phyloP scores from a whole-genome alignment of 306 rosid species.

The Luffa acutangula region DNA sequence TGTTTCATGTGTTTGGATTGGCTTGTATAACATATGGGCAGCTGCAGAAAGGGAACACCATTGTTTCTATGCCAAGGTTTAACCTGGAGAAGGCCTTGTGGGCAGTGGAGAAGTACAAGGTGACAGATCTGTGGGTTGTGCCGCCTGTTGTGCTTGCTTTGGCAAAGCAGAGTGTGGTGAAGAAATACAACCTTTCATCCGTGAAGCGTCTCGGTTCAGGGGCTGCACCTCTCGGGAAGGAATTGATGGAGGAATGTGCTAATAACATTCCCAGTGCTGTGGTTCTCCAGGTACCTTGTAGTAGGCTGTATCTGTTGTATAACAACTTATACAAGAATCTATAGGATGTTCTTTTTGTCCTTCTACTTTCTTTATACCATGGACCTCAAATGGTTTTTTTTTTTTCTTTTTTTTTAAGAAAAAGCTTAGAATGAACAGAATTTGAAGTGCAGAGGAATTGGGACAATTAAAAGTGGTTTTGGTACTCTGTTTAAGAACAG shows the following conservation, averaged over 20 bases:
- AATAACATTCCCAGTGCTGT: conserved; percentile 35
- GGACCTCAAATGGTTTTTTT: no score
- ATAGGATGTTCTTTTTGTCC: not conserved
- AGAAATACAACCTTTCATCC: conserved; percentile 52
- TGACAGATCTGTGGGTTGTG: conserved; percentile 67
- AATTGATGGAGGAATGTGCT: conserved; percentile 62
- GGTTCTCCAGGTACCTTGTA: conserved; percentile 39
- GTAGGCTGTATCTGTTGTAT: not conserved
- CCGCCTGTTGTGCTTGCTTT: conserved; percentile 72
- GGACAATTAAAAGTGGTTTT: not conserved
- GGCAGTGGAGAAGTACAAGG: conserved; percentile 45
- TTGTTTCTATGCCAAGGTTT: conserved; percentile 43
- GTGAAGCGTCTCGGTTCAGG: conserved; percentile 58
- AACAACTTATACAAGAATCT: not conserved
- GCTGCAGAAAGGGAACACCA: conserved; percentile 47
- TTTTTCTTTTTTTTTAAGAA: no score
- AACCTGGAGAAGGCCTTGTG: conserved; percentile 37
- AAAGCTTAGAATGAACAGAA: not conserved
- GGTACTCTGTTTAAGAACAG: not conserved
- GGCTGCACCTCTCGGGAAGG: conserved; percentile 85
- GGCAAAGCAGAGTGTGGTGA: conserved; percentile 47
- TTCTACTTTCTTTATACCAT: no score
- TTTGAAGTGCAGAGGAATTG: not conserved
- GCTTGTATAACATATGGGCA: conserved; percentile 32
- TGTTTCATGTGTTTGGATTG: conserved; percentile 82